Base-by-base conservation (phyloP, 441 rosid genomes). In the Sinapis alba region DNA sequence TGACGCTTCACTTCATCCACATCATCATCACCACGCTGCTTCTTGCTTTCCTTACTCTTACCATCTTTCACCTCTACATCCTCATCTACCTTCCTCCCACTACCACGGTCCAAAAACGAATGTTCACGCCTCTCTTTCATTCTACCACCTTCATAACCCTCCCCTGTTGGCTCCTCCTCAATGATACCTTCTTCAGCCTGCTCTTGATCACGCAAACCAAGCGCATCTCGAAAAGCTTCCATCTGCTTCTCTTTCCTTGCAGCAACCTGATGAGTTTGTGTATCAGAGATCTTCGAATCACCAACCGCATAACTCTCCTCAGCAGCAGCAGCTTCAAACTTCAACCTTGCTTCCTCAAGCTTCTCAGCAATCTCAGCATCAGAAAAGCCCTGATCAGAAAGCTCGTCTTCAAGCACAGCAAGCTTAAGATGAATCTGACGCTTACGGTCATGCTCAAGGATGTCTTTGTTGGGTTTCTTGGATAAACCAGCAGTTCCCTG, bases 171-270 rank as follows among this genome's bases (percentile, higher is more conserved):
- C 68, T 77, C 86, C 60, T 83, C 86, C 69, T 73, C 80, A 21
- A 62, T 75, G 7, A 73, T 72, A 79, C 73, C 89, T 28, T 80
- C 93, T 72, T 72, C 80, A 69, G 47, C 68, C 65, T 77, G 69
- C 41, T 86, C 84, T 28, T 84, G 41, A 32, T 34, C 65, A 50
- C 69, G 80, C 43, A 95, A 89, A 65, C 97, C 95, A 18, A 95
- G 82, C 15, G 99, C 98, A 75, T 84, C 88, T 28, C 97, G 82
- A 64, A 91, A 87, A 15, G 85, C 85, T 76, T 95, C 97, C 98
- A 95, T 86, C 77, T 93, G 98, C 81, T 85, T 90, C 86, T 95
- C 97, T 82, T 93, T 93, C 82, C 98, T 88, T 0, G 98, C 98
- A 65, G 99, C 99, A 73, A 95, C 78, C 80, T 95, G 92, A 76